phyloP scores from a whole-genome alignment of 2,329 filamentous ascomycete genomes.

The Botrytis fabae region DNA sequence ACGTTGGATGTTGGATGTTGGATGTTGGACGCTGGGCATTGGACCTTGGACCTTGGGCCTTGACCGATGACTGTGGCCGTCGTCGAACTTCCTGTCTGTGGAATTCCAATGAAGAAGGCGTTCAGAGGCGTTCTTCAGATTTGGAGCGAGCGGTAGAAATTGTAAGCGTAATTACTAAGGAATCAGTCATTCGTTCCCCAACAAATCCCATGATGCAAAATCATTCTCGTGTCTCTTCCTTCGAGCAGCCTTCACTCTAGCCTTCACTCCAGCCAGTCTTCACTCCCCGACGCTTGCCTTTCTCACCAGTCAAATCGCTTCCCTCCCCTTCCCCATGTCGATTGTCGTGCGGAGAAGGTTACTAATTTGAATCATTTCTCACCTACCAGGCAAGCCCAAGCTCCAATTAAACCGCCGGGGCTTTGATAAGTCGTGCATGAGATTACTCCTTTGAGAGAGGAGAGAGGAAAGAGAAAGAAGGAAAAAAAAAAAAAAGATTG shows the following conservation, averaged over 20 bases:
- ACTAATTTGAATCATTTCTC: not conserved
- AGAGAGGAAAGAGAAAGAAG: not conserved
- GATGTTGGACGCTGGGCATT: not conserved
- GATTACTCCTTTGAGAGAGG: not conserved
- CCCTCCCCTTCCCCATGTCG: not conserved
- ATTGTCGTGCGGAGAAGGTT: constrained; percentile 11
- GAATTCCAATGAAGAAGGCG: not conserved
- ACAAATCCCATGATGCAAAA: not conserved
- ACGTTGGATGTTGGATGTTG: too few species aligned
- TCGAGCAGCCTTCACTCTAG: too few species aligned
- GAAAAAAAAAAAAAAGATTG: not conserved
- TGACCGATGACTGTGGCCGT: too few species aligned
- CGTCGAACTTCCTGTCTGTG: too few species aligned
- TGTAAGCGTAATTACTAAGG: not conserved
- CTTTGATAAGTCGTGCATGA: constrained; percentile 3
- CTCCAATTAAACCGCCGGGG: not conserved
- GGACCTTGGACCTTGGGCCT: not conserved
- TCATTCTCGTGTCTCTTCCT: not conserved
- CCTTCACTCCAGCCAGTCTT: not conserved
- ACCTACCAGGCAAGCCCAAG: not conserved
- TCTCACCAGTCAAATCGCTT: not conserved
- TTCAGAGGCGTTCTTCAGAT: not conserved
- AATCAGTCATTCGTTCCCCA: not conserved
- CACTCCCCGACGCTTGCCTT: not conserved
- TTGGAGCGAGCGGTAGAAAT: not conserved